Conservation (phyloP, 257 asterid species). For the Solanum lycopersicoides region DNA sequence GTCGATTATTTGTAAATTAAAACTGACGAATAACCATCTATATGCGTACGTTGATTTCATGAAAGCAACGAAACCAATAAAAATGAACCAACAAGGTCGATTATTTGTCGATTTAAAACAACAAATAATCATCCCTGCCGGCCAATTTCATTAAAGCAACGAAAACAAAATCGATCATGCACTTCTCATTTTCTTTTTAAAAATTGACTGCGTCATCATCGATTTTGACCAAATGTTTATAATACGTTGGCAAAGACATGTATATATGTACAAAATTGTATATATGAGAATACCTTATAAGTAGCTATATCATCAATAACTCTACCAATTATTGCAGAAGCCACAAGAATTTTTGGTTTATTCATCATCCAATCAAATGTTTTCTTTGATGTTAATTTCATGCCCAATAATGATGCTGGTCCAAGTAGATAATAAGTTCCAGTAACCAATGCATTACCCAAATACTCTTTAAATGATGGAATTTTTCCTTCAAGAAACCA, state of each 20-base stretch:
- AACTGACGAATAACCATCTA: too few species aligned
- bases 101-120: too few species aligned
- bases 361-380: conserved; percentile 1
- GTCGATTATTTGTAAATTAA: too few species aligned
- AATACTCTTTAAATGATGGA: conserved; percentile 39
- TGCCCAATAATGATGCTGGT: conserved; percentile 30
- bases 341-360: conserved; percentile 1
- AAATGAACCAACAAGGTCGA: too few species aligned
- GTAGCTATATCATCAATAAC: conserved; percentile 30
- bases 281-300: conserved; percentile 12
- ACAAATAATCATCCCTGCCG: too few species aligned
- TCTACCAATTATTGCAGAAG: conserved; percentile 6
- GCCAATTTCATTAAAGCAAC: too few species aligned
- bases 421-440: conserved; percentile 25
- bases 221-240: too few species aligned
- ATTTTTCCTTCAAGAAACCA: conserved; percentile 36
- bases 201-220: too few species aligned
- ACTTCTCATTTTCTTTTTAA: too few species aligned
- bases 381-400: not conserved
- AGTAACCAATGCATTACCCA: conserved; percentile 22
- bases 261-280: not conserved
- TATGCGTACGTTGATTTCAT: too few species aligned
- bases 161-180: too few species aligned
- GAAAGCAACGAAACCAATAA: too few species aligned
- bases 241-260: not conserved